phyloP scores from a whole-genome alignment of 805 yeast species.

The Clavispora carvajalis region DNA sequence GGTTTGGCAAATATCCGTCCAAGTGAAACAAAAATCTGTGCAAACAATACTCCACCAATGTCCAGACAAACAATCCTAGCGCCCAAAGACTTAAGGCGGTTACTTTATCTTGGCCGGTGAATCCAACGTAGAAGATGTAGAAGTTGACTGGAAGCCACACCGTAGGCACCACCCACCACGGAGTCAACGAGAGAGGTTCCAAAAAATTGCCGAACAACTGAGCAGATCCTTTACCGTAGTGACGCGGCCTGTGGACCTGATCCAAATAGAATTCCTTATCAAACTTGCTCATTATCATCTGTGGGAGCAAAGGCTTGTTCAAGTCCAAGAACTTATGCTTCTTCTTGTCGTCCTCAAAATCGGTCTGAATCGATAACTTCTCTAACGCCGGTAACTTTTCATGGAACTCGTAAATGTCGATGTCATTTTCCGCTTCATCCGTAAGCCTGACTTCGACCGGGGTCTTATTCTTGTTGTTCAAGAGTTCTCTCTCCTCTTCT shows the following conservation, averaged over 20 bases:
- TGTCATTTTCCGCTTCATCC: constrained; percentile 12
- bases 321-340: constrained; percentile 86
- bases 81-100: constrained; percentile 55
- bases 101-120: constrained; percentile 40
- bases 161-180: constrained; percentile 90
- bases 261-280: constrained; percentile 86
- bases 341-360: constrained; percentile 60
- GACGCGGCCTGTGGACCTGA: constrained; percentile 97
- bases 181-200: constrained; percentile 85
- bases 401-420: constrained; percentile 38
- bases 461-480: constrained; percentile 54
- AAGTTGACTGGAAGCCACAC: constrained; percentile 83
- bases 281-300: constrained; percentile 72
- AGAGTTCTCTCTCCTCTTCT: constrained; percentile 68
- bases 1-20: constrained; percentile 80
- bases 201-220: constrained; percentile 91
- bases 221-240: constrained; percentile 95
- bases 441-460: constrained; percentile 51
- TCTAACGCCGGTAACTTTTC: constrained; percentile 71
- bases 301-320: constrained; percentile 72
- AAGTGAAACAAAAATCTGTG: constrained; percentile 94
- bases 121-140: constrained; percentile 57
- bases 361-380: constrained; percentile 72
- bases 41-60: constrained; percentile 78
- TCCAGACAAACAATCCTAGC: constrained; percentile 90